A percentile compares a stretch with the other conserved stretches of the same genome.
These are phyloP conservation scores for Pestalotiopsis sp. DNA, from an alignment of 2,329 filamentous ascomycete genomes.

Conservation along the genomic window DNA sequence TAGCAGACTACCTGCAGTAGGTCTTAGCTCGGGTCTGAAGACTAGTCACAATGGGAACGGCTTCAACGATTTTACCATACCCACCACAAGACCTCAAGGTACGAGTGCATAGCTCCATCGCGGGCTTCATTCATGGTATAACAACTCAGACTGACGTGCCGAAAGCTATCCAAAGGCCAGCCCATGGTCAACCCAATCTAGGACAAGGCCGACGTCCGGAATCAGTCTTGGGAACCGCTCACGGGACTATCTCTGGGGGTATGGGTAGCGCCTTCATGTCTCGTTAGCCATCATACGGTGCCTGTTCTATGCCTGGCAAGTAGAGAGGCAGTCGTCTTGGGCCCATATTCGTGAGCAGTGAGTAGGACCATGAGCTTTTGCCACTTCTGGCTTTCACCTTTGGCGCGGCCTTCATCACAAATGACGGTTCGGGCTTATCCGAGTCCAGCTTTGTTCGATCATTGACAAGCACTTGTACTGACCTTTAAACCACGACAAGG, in stretches of 20 bases:
- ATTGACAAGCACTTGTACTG: neutral
- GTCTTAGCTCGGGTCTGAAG: slow-evolving; percentile 32
- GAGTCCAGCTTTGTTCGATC: neutral
- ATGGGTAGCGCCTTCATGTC: slow-evolving; percentile 12
- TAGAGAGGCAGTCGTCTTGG: too few relatives aligned
- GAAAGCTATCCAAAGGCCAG: slow-evolving; percentile 13
- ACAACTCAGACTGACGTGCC: neutral
- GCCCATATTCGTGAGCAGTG: neutral
- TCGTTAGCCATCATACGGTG: neutral
- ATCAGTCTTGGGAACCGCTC: slow-evolving; percentile 4
- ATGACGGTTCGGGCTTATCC: neutral
- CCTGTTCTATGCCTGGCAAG: too few relatives aligned
- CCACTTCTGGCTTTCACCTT: neutral
- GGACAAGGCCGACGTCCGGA: slow-evolving; percentile 2
- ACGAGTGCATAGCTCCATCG: neutral
- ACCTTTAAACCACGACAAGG: neutral
- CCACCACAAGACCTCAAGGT: slow-evolving; percentile 26
- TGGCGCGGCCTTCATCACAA: neutral
- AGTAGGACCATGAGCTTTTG: neutral
- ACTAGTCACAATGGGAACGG: slow-evolving; percentile 22
- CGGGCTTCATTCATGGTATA: too few relatives aligned
- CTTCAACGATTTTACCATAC: slow-evolving; percentile 15
- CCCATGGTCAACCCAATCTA: neutral
- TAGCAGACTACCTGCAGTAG: slow-evolving; percentile 21
- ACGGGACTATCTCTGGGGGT: slow-evolving; percentile 8